A percentile compares a stretch with the other conserved stretches of the same genome.
phyloP scores from a whole-genome alignment of 1,284 basidiomycete genomes.

The Ganoderma leucocontextum region DNA sequence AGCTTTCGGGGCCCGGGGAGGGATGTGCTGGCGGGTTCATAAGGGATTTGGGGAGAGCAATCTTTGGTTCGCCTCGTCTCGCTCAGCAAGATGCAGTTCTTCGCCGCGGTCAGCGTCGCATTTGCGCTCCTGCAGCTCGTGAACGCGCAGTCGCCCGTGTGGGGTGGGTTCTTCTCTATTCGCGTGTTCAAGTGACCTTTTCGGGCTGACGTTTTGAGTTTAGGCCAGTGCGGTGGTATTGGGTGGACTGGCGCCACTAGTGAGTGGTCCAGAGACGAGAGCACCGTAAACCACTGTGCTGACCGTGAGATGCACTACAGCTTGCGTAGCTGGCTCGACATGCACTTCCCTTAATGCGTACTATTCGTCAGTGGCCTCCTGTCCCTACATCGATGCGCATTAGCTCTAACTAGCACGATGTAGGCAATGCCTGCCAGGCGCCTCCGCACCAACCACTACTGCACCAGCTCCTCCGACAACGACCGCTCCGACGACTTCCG shows the following conservation, averaged over 20 bases:
- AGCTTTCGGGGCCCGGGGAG: slow-evolving; percentile 8
- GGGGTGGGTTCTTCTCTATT: slow-evolving; percentile 36
- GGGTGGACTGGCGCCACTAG: slow-evolving; percentile 34
- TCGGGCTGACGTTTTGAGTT: not conserved
- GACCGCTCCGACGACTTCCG: not conserved
- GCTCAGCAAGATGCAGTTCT: slow-evolving; percentile 30
- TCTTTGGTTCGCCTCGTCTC: slow-evolving; percentile 1
- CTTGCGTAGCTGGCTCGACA: slow-evolving; percentile 27
- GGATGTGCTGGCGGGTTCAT: slow-evolving; percentile 6
- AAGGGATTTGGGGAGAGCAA: not conserved
- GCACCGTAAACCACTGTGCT: not conserved
- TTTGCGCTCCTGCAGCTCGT: slow-evolving; percentile 21
- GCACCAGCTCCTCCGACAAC: not conserved
- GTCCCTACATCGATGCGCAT: no score
- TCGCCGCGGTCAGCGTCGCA: slow-evolving; percentile 28
- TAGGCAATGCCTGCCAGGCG: slow-evolving; percentile 30
- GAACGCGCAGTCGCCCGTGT: slow-evolving; percentile 27
- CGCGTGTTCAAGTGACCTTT: not conserved
- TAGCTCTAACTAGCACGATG: not conserved
- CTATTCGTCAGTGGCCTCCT: slow-evolving; percentile 25
- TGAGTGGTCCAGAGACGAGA: not conserved
- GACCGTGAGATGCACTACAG: slow-evolving; percentile 5
- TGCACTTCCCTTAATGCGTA: slow-evolving; percentile 28
- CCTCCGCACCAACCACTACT: slow-evolving; percentile 18
- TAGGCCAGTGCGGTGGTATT: slow-evolving; percentile 36